Evolutionary conservation across 305 asterid genomes (phyloP).

Genomic region (Petunia hybrid): DNA sequence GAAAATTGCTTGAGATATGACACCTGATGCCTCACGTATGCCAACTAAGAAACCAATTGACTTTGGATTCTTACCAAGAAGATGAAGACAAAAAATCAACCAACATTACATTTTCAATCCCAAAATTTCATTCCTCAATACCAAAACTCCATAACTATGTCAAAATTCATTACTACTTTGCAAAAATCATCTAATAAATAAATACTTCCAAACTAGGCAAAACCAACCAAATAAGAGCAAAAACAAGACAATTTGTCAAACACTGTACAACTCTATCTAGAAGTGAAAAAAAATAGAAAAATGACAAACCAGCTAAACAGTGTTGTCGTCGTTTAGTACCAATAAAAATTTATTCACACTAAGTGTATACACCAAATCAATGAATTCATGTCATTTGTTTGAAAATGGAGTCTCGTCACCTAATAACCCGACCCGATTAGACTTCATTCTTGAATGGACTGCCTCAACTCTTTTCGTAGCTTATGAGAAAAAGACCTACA

Average conservation of each 20-base stretch:
- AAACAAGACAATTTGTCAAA: conserved; percentile 36
- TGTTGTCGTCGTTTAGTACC: neutral
- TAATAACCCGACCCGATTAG: neutral
- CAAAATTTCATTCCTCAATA: neutral
- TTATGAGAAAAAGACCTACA: conserved; percentile 60
- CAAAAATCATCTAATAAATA: conserved; percentile 11
- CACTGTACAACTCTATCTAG: conserved; percentile 49
- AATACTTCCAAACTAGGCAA: neutral
- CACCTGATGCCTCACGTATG: neutral
- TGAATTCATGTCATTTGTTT: too few species aligned
- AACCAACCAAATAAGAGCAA: too few species aligned
- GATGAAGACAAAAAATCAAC: neutral
- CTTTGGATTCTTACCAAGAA: neutral
- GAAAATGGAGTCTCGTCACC: neutral
- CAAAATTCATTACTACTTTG: neutral
- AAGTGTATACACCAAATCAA: too few species aligned
- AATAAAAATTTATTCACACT: neutral
- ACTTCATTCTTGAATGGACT: conserved; percentile 45
- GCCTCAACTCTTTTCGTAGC: conserved; percentile 74
- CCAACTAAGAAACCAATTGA: neutral
- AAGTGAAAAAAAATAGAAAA: neutral
- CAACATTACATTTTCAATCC: neutral
- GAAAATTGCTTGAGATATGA: neutral
- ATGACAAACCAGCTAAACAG: conserved; percentile 17
- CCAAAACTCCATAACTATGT: neutral